phyloP scores from a whole-genome alignment of 768 basidiomycete genomes.

The Glaciozyma martinii region DNA sequence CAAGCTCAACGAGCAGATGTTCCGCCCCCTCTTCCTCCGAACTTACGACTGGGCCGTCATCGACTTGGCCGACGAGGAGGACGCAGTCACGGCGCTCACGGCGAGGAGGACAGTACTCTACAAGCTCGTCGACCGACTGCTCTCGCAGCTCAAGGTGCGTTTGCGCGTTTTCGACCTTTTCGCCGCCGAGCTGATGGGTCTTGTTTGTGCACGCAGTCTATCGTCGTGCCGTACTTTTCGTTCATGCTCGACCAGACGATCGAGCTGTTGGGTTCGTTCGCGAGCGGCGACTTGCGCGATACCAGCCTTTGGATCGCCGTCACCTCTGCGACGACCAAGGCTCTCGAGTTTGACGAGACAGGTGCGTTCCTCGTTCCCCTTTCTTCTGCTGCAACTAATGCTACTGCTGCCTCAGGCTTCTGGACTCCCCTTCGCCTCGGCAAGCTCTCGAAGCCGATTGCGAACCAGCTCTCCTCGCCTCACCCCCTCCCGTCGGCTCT shows the following conservation, averaged over 20 bases:
- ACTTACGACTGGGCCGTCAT: conserved; percentile 90
- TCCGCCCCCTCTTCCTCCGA: conserved; percentile 82
- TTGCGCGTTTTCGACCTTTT: no score
- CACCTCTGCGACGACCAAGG: conserved; percentile 56
- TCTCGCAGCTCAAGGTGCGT: conserved; percentile 80
- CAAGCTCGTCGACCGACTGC: conserved; percentile 59
- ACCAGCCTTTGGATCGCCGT: conserved; percentile 55
- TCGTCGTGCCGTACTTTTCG: conserved; percentile 88
- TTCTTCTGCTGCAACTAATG: not conserved
- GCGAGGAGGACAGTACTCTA: conserved; percentile 63
- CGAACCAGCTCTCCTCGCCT: conserved; percentile 53
- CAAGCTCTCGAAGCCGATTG: conserved; percentile 52
- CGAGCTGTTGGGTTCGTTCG: conserved; percentile 53
- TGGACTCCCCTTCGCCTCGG: conserved; percentile 79
- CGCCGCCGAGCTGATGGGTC: not conserved
- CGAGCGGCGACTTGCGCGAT: conserved; percentile 40
- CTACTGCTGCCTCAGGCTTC: conserved; percentile 50
- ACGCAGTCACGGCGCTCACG: conserved; percentile 35
- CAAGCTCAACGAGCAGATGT: conserved; percentile 83
- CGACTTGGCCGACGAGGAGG: conserved; percentile 40
- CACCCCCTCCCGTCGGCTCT: conserved; percentile 29
- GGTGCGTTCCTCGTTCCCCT: conserved; percentile 46
- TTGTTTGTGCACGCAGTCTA: conserved; percentile 44
- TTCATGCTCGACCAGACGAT: conserved; percentile 61
- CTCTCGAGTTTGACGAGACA: conserved; percentile 68